These are phyloP conservation scores for Aspergillus sp. DNA, from an alignment of 2,329 filamentous ascomycete genomes.

Conservation along the genomic window DNA sequence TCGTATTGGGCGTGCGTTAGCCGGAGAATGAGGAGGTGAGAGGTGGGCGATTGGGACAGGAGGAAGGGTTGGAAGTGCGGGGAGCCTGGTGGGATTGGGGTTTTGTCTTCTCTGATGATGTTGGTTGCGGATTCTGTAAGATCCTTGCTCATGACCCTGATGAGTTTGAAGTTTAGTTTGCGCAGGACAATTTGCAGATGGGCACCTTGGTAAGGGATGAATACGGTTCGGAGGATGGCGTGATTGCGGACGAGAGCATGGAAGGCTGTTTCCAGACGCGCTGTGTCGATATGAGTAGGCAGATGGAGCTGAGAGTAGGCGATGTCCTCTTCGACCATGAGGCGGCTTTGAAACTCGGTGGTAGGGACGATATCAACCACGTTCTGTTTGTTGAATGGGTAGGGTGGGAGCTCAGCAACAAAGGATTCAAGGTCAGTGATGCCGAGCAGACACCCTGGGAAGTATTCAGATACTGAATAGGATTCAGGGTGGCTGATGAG, in stretches of 20 bases:
- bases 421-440: not conserved
- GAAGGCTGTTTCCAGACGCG: not conserved
- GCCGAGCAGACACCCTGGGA: not conserved
- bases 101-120: not conserved
- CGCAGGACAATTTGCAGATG: not conserved
- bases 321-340: not conserved
- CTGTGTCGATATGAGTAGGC: not conserved
- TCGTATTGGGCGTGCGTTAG: not conserved
- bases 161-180: not conserved
- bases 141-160: not conserved
- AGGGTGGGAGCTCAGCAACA: not conserved
- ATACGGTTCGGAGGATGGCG: conserved; percentile 15
- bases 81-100: not conserved
- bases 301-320: not conserved
- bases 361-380: not conserved
- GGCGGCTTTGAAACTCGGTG: not conserved
- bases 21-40: not conserved
- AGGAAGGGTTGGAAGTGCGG: not conserved
- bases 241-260: conserved; percentile 12
- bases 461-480: not conserved
- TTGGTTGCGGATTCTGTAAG: not conserved
- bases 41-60: not conserved
- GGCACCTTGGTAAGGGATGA: not conserved
- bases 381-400: not conserved
- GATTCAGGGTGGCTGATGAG: not conserved